Percentiles rank a stretch among this genome's conserved stretches.
Evolutionary conservation across 2,329 filamentous ascomycete genomes (phyloP).

Genomic region (Pseudogymnoascus sp.): DNA sequence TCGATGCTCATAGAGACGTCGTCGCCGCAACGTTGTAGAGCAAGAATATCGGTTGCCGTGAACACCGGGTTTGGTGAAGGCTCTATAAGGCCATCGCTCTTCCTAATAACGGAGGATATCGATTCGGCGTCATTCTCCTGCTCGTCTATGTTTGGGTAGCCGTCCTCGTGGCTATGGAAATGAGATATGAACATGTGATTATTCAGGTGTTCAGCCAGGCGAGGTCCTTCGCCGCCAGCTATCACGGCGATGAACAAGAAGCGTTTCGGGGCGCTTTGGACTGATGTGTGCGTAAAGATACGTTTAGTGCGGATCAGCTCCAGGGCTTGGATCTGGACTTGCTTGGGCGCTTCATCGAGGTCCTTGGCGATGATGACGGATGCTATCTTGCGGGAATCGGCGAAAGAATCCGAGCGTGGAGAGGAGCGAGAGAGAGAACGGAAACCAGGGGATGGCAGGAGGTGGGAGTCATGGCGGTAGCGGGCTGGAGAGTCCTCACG

Average conservation of each 20-base stretch:
- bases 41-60: constrained; percentile 26
- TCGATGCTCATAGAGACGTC: constrained; percentile 64
- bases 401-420: constrained; percentile 28
- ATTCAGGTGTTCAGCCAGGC: constrained; percentile 55
- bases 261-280: constrained; percentile 65
- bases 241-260: constrained; percentile 79
- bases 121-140: constrained; percentile 21
- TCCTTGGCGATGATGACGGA: constrained; percentile 78
- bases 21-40: constrained; percentile 42
- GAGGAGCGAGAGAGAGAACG: constrained; percentile 24
- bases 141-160: constrained; percentile 63
- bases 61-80: constrained; percentile 20
- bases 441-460: constrained; percentile 24
- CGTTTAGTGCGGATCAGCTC: constrained; percentile 74
- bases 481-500: constrained; percentile 22
- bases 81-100: constrained; percentile 16
- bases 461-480: constrained; percentile 27
- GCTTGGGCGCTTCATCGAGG: constrained; percentile 63
- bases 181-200: constrained; percentile 86
- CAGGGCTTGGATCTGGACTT: constrained; percentile 73
- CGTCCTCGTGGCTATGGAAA: constrained; percentile 66
- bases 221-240: constrained; percentile 40
- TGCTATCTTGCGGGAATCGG: constrained; percentile 55
- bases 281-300: constrained; percentile 66
- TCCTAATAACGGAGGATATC: constrained; percentile 28